Conservation (phyloP, 371 early-diverging fungal species). For the Mortierella sp. region DNA sequence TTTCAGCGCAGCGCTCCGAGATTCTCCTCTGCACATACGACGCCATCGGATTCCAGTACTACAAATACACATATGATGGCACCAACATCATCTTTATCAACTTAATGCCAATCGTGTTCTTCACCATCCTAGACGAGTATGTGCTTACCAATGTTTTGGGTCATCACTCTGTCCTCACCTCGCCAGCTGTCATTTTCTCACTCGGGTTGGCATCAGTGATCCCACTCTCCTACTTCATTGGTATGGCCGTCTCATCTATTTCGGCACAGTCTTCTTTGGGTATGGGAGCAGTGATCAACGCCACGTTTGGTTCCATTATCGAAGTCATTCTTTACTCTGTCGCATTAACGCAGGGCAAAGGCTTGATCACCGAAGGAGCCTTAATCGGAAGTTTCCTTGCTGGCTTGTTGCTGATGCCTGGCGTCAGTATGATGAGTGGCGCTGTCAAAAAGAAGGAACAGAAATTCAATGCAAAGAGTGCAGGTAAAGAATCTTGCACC, state of each 20-base stretch:
- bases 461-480: conserved; percentile 94
- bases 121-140: conserved; percentile 87
- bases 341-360: conserved; percentile 91
- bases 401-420: conserved; percentile 92
- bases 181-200: conserved; percentile 78
- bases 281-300: conserved; percentile 96
- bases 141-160: conserved; percentile 65
- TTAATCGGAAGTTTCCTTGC: conserved; percentile 93
- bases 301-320: conserved; percentile 96
- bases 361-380: conserved; percentile 90
- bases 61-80: conserved; percentile 95
- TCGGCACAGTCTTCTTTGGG: conserved; percentile 94
- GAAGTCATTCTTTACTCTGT: conserved; percentile 94
- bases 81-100: conserved; percentile 97
- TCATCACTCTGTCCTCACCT: conserved; percentile 67
- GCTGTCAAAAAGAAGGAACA: conserved; percentile 93
- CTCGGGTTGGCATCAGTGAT: conserved; percentile 87
- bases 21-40: conserved; percentile 84
- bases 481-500: conserved; percentile 63
- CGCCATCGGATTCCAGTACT: conserved; percentile 86
- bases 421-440: conserved; percentile 94
- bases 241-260: conserved; percentile 95
- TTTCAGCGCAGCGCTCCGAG: conserved; percentile 59
- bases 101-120: conserved; percentile 83
- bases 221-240: conserved; percentile 96